Percentiles rank a stretch among this genome's conserved stretches.
Evolutionary conservation across 441 rosid species (phyloP).

Genomic region (Mallotus japonicus): DNA sequence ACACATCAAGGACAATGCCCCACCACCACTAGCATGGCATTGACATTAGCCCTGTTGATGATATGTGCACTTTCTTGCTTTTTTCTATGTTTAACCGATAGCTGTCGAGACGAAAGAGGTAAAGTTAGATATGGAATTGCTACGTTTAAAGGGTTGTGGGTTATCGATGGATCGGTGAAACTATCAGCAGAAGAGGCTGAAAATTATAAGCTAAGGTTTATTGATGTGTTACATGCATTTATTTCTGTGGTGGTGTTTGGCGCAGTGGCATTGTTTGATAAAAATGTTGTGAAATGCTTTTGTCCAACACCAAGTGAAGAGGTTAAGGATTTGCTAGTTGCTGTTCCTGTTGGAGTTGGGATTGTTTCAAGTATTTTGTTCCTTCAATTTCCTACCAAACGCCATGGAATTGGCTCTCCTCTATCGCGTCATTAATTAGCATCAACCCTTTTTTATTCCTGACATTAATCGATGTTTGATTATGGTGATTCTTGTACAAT

Average conservation of each 20-base stretch:
- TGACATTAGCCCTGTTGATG: conserved; percentile 31
- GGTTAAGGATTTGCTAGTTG: conserved; percentile 29
- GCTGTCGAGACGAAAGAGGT: conserved; percentile 48
- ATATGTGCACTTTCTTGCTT: conserved; percentile 43
- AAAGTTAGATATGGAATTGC: conserved; percentile 59
- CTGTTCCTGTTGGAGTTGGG: conserved; percentile 42
- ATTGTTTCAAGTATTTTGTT: conserved; percentile 43
- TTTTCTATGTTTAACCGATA: conserved; percentile 50
- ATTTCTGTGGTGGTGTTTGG: conserved; percentile 45
- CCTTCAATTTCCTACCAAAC: conserved; percentile 43
- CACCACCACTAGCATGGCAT: conserved; percentile 24
- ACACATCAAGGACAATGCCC: conserved; percentile 54
- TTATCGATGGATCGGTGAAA: conserved; percentile 35
- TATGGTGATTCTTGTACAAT: neutral
- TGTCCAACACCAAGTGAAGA: conserved; percentile 40
- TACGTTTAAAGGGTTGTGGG: conserved; percentile 51
- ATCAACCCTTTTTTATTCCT: neutral
- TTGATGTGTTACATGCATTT: conserved; percentile 54
- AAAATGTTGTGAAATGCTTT: conserved; percentile 50
- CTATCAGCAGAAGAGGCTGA: conserved; percentile 34
- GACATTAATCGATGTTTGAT: neutral
- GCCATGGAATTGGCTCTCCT: conserved; percentile 68
- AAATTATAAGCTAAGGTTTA: conserved; percentile 37
- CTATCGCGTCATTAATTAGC: conserved; percentile 31
- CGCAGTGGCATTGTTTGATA: conserved; percentile 49